Evolutionary conservation across 2,329 filamentous ascomycete species (phyloP).

Genomic region (Podosphaera aphanis): DNA sequence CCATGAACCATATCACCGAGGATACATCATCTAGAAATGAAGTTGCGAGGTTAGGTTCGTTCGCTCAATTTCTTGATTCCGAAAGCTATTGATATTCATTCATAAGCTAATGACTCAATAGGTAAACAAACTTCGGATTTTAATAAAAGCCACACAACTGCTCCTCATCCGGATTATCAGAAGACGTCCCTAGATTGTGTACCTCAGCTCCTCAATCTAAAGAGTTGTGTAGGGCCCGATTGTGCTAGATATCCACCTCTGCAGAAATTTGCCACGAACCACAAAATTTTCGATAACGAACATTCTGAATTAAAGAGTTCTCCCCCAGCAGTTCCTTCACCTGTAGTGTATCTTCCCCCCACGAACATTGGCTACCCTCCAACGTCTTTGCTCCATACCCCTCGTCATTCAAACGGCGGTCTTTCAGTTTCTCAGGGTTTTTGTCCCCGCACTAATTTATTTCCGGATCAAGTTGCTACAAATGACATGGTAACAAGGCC

Average conservation of each 20-base stretch:
- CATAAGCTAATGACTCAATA: conserved; percentile 4
- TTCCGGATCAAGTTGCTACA: conserved; percentile 5
- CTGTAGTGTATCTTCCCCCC: background rate
- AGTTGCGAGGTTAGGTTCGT: background rate
- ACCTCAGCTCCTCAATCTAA: conserved; percentile 20
- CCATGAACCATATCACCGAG: background rate
- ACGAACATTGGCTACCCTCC: conserved; percentile 5
- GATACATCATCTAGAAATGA: background rate
- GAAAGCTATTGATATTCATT: background rate
- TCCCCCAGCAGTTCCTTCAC: conserved; percentile 23
- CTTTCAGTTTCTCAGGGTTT: conserved; percentile 9
- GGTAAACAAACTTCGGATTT: conserved; percentile 10
- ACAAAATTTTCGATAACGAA: conserved; percentile 27
- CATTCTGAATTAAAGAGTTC: conserved; percentile 31
- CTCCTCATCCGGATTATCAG: background rate
- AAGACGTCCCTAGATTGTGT: background rate
- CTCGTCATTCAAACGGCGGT: conserved; percentile 10
- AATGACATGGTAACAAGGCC: conserved; percentile 11
- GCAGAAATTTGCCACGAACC: conserved; percentile 10
- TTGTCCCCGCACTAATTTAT: conserved; percentile 9
- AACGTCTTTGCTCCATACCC: conserved; percentile 7
- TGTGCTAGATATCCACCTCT: conserved; percentile 6
- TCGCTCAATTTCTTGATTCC: background rate
- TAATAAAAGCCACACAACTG: conserved; percentile 17
- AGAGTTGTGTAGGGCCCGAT: conserved; percentile 4